Evolutionary conservation across 208 protist genomes (phyloP), one percentile per base, ranked within the genome.

Genomic region (Trypanosoma melophagium): DNA sequence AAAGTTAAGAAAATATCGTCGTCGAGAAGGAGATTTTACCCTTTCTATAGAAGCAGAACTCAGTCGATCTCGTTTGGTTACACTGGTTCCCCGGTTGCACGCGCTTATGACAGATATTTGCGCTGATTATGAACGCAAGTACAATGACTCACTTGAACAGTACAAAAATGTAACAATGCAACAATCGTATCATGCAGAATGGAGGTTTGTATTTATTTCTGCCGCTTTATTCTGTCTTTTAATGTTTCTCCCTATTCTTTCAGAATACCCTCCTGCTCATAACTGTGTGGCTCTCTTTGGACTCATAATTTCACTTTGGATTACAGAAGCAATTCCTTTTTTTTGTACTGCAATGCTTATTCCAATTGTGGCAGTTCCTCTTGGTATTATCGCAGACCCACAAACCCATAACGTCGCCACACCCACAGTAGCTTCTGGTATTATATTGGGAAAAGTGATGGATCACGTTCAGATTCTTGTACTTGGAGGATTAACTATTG

Each of bases 321-420:
- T 95, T 55, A 94, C 91, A 7, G 90, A 97, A 81, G 93, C 95
- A 25, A 89, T 97, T 54, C 90, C 95, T 3, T 93, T 92, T 69
- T 96, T 96, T 67, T 95, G 88, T 70, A 97, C 93, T 0, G 89
- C 90, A 21, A 90, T 98, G 87, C 77, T 95, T 42, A 95, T 98
- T 54, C 95, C 95, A 0, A 71, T 97, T 28, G 68, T 97, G 5
- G 92, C 90, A 2, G 87, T 96, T 3, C 81, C 91, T 16, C 74
- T 96, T 10, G 72, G 84, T 66, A 92, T 97, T 49, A 66, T 98
- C 50, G 70, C 68, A 21, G 87, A 94, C 66, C 86, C 82, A 14
- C 50, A 53, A 7, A 90, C 83, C 7, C 69, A 79, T 25, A 19
- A 77, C 38, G 80, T 74, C 21, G 90, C 84, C 14, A 77, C 64